phyloP scores from a whole-genome alignment of 2,329 filamentous ascomycete species.

The Penicillium decumbens region DNA sequence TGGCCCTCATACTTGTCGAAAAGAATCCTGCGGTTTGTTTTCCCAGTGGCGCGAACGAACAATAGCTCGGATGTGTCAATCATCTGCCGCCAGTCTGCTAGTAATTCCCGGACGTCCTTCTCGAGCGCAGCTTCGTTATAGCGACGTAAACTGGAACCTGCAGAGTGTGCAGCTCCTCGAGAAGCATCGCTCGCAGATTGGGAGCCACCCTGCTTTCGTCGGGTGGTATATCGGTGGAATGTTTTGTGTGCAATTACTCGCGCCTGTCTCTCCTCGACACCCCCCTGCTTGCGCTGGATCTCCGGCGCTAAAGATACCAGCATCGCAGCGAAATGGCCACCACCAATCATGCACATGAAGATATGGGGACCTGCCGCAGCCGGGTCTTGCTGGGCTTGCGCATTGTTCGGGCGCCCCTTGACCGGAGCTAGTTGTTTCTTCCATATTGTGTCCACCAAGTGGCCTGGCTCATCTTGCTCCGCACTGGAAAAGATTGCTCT shows the following conservation, averaged over 20 bases:
- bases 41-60: constrained; percentile 85
- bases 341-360: constrained; percentile 97
- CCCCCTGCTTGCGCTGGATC: constrained; percentile 62
- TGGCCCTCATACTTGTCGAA: constrained; percentile 91
- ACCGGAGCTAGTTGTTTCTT: constrained; percentile 71
- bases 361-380: constrained; percentile 66
- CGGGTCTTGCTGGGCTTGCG: constrained; percentile 40
- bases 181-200: constrained; percentile 91
- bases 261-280: constrained; percentile 75
- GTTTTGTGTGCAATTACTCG: constrained; percentile 93
- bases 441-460: constrained; percentile 63
- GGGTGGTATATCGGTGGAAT: constrained; percentile 93
- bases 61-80: constrained; percentile 80
- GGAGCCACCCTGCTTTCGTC: constrained; percentile 90
- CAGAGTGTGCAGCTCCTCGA: constrained; percentile 92
- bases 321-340: constrained; percentile 97
- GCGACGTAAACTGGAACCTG: constrained; percentile 79
- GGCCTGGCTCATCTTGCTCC: constrained; percentile 62
- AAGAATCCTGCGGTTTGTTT: constrained; percentile 76
- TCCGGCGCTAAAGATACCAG: constrained; percentile 82
- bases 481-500: constrained; percentile 69
- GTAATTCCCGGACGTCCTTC: constrained; percentile 76
- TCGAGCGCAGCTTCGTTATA: constrained; percentile 91
- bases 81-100: constrained; percentile 78
- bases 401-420: constrained; percentile 37